These are phyloP conservation scores for Fusarium poae DNA, from an alignment of 2,329 filamentous ascomycete genomes.

Conservation along the genomic window DNA sequence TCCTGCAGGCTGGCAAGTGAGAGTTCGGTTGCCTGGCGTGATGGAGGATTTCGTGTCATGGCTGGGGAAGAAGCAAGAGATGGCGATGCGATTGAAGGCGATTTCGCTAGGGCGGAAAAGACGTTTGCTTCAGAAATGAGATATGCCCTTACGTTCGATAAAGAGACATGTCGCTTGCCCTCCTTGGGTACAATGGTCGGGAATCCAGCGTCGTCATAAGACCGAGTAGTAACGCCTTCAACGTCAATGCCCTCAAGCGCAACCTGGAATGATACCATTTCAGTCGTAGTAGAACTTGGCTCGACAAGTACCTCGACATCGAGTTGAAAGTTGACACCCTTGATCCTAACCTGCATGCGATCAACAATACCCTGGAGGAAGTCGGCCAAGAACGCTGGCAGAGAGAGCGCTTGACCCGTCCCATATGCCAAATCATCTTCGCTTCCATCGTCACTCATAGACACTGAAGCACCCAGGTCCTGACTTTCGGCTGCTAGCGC, in stretches of 20 bases:
- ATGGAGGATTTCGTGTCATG: constrained; percentile 56
- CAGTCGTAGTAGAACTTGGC: constrained; percentile 59
- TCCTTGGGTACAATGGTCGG: constrained; percentile 64
- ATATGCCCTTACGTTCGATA: constrained; percentile 73
- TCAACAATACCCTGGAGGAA: constrained; percentile 82
- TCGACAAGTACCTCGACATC: constrained; percentile 71
- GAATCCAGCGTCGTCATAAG: constrained; percentile 48
- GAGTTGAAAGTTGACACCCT: constrained; percentile 74
- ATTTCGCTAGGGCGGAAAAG: constrained; percentile 70
- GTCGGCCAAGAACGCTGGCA: constrained; percentile 77
- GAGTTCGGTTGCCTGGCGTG: constrained; percentile 50
- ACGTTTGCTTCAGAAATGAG: constrained; percentile 76
- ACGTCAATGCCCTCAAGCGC: constrained; percentile 74
- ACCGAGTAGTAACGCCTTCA: constrained; percentile 71
- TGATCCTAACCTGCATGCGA: constrained; percentile 75
- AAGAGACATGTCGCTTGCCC: constrained; percentile 73
- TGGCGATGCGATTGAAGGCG: constrained; percentile 64
- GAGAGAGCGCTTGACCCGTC: constrained; percentile 76
- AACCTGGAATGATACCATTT: constrained; percentile 74
- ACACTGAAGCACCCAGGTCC: constrained; percentile 71
- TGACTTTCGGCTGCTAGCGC: constrained; percentile 74
- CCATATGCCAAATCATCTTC: constrained; percentile 73
- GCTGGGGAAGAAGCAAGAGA: constrained; percentile 66
- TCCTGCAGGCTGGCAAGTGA: constrained; percentile 49
- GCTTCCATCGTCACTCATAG: constrained; percentile 71